Base-by-base conservation (phyloP, 192 early-diverging fungal species). In the Lobosporangium transversale region DNA sequence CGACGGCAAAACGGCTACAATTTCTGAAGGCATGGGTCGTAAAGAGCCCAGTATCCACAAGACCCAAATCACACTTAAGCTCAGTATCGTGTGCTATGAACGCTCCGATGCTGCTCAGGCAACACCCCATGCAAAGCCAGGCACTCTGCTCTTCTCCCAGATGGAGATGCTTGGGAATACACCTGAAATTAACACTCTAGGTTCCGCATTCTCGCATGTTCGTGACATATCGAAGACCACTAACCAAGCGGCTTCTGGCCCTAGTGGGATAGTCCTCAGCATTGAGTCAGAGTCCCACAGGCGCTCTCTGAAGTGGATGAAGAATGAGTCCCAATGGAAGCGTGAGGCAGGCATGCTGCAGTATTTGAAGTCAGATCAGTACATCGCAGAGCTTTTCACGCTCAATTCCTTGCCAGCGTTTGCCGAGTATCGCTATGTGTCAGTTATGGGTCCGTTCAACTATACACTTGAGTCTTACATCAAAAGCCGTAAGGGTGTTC, bases 281-380 rank as follows among this genome's bases (percentile, higher is more conserved):
- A 43, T 47, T n/a, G 73, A 76, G 11, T 67, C 73, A 4, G 73
- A 67, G 31, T 53, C 64, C n/a, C 58, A 65, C 18, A 65, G 67
- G 40, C 73, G 58, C 5, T 67, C 64, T 4, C 23, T 67, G 29
- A 31, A 53, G 33, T 76, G 73, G 73, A 76, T 76, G 73, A 66
- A 61, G 58, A 67, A 76, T 36, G 73, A 67, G 47, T 44, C 35
- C 44, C 64, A 67, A 36, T 76, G 73, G 73, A 76, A 76, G 63
- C 73, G 73, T 26, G 73, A 76, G 51, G 73, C 73, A n/a, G 73
- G 73, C 32, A 76, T 76, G 73, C 31, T 76, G 30, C 64, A 76
- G 53, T 58, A 76, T 23, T n/a, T 76, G 53, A 32, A 42, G 17
- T 67, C 73, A 1, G 73, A 76, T 7, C 18, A 30, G 42, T 50